Evolutionary conservation across 1,139 yeast species (phyloP).

Genomic region (Scheffersomyces parashehatae): DNA sequence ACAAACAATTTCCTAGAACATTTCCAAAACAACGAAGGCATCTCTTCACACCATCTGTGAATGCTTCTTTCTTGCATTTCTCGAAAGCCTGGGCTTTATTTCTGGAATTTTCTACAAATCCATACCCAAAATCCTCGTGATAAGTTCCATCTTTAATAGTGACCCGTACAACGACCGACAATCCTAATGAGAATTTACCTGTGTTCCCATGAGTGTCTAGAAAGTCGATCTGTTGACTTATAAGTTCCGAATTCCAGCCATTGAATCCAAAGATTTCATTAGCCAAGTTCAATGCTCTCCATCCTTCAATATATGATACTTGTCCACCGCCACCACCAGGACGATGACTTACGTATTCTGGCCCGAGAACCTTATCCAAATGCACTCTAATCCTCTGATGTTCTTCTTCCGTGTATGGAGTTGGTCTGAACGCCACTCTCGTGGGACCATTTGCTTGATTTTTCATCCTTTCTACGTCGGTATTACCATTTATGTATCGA

Average conservation of each 20-base stretch:
- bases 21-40: constrained; percentile 79
- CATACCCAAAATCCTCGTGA: constrained; percentile 83
- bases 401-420: constrained; percentile 43
- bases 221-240: constrained; percentile 66
- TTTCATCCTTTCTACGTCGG: too few species aligned
- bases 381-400: constrained; percentile 37
- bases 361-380: constrained; percentile 73
- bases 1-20: constrained; percentile 76
- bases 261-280: constrained; percentile 79
- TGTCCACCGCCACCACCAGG: constrained; percentile 73
- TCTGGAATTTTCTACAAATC: constrained; percentile 71
- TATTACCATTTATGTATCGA: too few species aligned
- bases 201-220: constrained; percentile 60
- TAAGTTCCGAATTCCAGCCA: constrained; percentile 78
- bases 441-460: too few species aligned
- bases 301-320: constrained; percentile 77
- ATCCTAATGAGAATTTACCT: constrained; percentile 60
- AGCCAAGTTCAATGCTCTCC: constrained; percentile 77
- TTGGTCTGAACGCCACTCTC: constrained; percentile 17
- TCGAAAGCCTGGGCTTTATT: constrained; percentile 76
- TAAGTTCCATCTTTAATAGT: constrained; percentile 73
- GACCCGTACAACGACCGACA: constrained; percentile 71
- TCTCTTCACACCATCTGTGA: constrained; percentile 77
- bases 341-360: constrained; percentile 82
- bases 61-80: constrained; percentile 78